Evolutionary conservation across 768 basidiomycete species (phyloP), one percentile per base, ranked within the genome.

Genomic region (Rhizopogon vesiculosus): DNA sequence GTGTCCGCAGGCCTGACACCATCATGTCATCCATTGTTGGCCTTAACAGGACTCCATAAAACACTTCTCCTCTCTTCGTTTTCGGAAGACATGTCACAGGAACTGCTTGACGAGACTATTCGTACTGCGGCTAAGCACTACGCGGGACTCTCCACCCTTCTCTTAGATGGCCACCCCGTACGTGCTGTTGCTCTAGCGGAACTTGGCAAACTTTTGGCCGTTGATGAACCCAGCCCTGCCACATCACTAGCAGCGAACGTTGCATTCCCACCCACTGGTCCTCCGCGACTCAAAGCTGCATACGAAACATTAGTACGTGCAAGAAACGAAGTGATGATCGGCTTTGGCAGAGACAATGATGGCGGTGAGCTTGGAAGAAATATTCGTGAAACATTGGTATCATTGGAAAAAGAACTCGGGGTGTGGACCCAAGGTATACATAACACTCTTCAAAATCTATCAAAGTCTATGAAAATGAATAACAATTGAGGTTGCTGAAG

Each of bases 1-100:
- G 68, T 70, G 1, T 82, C 84, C 0, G 79, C 78, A 1, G 79
- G 80, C 1, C 64, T 90, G 7, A 77, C 86, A 0, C 80, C 86
- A 0, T 81, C 87, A 0, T 78, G 85, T 0, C 85, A 96, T 62
- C 95, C 94, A 1, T 80, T 92, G 13, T 81, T 93, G 12, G 86
- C 84, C 0, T 73, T 95, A 3, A 73, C 80, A 2, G 84, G 89
- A n/a, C 80, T 93, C 13, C 82, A 86, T 58, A 80, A 84, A 45
- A 79, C 84, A 9, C 79, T 93, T 25, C 79, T 89, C 19, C 78
- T 91, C 40, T 66, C 77, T 2, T 71, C 78, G 5, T 72, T 88
- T 3, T 68, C 75, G 7, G 57, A 64, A 7, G 64, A 67, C 3
- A 59, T 71, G 3, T 74, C 78, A 0, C 80, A 83, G 56, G 78